Conservation (phyloP, 202 grass and related monocot species). For the Schoenoplectus triqueter region DNA sequence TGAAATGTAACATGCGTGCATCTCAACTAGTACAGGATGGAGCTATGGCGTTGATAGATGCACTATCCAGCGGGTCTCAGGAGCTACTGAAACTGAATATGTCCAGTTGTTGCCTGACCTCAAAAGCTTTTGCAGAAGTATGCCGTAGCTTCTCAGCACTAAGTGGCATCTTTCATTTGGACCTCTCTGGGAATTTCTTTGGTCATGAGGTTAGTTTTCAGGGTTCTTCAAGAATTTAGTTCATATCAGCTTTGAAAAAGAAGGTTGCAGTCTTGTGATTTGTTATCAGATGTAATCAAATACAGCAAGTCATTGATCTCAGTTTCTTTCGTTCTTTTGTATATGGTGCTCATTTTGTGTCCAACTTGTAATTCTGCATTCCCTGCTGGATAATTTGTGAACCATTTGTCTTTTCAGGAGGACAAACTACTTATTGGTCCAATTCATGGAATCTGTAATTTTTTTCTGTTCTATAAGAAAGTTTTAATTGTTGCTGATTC, state of each 20-base stretch:
- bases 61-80: constrained; percentile 60
- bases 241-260: neutral
- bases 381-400: neutral
- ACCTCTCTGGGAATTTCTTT: constrained; percentile 71
- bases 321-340: neutral
- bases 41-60: constrained; percentile 63
- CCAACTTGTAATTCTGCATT: neutral
- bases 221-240: constrained; percentile 18
- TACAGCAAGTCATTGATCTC: neutral
- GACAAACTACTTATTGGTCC: neutral
- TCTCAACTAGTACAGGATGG: constrained; percentile 52
- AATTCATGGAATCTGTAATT: too few species aligned
- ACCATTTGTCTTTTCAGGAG: neutral
- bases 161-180: constrained; percentile 64
- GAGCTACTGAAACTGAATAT: constrained; percentile 87
- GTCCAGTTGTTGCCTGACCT: constrained; percentile 68
- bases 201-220: constrained; percentile 61
- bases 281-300: constrained; percentile 21
- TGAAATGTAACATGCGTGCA: neutral
- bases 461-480: neutral
- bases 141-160: constrained; percentile 57
- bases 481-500: too few species aligned
- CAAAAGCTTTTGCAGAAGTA: constrained; percentile 55
- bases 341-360: neutral
- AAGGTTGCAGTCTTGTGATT: constrained; percentile 17